These are phyloP conservation scores for Ogataea siamensis DNA, from an alignment of 805 yeast species.

Conservation along the genomic window DNA sequence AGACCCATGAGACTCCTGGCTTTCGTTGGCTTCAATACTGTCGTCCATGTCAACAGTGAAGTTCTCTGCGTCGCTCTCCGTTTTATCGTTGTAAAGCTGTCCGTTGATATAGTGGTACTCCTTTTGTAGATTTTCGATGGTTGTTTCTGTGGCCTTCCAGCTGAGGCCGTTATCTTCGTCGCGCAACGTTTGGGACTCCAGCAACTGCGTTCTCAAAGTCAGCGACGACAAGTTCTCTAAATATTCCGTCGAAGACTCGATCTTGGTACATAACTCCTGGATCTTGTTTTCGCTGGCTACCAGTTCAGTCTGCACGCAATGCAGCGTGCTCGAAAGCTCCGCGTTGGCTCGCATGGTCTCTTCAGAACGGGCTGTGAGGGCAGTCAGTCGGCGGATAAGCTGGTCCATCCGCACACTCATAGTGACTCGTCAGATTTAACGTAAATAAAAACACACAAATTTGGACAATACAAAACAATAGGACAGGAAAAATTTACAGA, in stretches of 20 bases:
- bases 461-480: slow-evolving; percentile 12
- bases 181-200: slow-evolving; percentile 33
- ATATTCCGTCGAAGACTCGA: slow-evolving; percentile 30
- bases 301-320: slow-evolving; percentile 19
- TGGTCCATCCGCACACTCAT: slow-evolving; percentile 12
- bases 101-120: slow-evolving; percentile 39
- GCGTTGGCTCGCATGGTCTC: slow-evolving; percentile 18
- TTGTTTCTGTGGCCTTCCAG: slow-evolving; percentile 46
- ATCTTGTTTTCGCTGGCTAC: slow-evolving; percentile 22
- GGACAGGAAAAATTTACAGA: slow-evolving; percentile 1
- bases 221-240: slow-evolving; percentile 33
- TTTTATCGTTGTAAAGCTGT: slow-evolving; percentile 25
- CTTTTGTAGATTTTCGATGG: slow-evolving; percentile 41
- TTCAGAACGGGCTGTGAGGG: slow-evolving; percentile 19
- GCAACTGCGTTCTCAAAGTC: slow-evolving; percentile 33
- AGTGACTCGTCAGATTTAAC: slow-evolving; percentile 12
- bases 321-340: slow-evolving; percentile 17
- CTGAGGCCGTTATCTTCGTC: slow-evolving; percentile 37
- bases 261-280: slow-evolving; percentile 23
- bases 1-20: neutral
- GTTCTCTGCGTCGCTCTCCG: neutral
- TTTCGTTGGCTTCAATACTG: slow-evolving; percentile 1
- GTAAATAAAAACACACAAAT: slow-evolving; percentile 13
- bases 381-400: slow-evolving; percentile 18
- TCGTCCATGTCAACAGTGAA: too few relatives aligned